These are phyloP conservation scores for Sclerotinia trifoliorum DNA, from an alignment of 2,329 filamentous ascomycete genomes.

Conservation along the genomic window DNA sequence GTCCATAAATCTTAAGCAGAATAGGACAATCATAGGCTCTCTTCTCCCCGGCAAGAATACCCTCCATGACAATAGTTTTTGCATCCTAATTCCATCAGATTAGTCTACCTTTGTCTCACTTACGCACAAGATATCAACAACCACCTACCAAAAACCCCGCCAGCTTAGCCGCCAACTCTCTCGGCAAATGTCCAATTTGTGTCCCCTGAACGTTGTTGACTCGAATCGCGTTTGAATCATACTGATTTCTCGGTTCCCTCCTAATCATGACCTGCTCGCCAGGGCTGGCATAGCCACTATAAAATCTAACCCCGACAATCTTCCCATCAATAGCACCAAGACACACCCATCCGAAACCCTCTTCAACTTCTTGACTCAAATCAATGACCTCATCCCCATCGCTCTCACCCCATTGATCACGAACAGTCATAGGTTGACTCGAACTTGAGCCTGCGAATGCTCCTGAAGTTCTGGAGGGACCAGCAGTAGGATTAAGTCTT, in stretches of 20 bases:
- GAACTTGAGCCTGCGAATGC: conserved; percentile 2
- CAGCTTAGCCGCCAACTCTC: conserved; percentile 65
- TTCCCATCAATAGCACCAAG: conserved; percentile 44
- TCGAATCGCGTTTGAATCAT: conserved; percentile 74
- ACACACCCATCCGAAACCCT: conserved; percentile 36
- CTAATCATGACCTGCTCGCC: conserved; percentile 63
- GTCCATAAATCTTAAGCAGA: conserved; percentile 66
- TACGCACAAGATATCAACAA: conserved; percentile 23
- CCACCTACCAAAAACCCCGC: conserved; percentile 64
- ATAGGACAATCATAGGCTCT: conserved; percentile 70
- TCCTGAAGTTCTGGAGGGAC: conserved; percentile 19
- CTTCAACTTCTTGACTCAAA: conserved; percentile 37
- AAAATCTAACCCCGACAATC: conserved; percentile 56
- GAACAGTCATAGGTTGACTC: conserved; percentile 29
- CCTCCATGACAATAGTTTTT: conserved; percentile 64
- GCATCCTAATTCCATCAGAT: conserved; percentile 47
- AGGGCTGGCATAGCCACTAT: conserved; percentile 58
- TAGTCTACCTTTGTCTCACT: background rate
- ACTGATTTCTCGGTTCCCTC: conserved; percentile 66
- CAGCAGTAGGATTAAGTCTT: conserved; percentile 23
- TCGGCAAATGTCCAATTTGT: conserved; percentile 79
- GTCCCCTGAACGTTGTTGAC: conserved; percentile 71
- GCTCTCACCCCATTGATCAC: conserved; percentile 30
- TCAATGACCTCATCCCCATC: conserved; percentile 37
- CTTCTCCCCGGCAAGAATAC: conserved; percentile 65